Base-by-base conservation (phyloP, 2,329 filamentous ascomycete species). In the Aspergillus ustus region DNA sequence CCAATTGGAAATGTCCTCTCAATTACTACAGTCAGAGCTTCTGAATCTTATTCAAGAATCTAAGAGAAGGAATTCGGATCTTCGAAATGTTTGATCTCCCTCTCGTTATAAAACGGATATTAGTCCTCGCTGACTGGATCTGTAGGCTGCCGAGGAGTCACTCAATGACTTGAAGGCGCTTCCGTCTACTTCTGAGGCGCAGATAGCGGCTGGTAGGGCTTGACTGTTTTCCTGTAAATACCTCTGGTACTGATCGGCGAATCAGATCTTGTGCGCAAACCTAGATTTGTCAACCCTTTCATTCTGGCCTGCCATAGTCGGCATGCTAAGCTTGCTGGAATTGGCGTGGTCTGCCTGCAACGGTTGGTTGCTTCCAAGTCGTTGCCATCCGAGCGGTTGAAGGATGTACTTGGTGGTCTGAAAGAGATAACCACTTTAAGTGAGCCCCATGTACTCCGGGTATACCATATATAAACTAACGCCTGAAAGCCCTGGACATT, bases 41-140 rank as follows among this genome's bases (percentile, higher is more conserved):
- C 87, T 90, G 73, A 96, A 92, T 80, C 87, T 97, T 76, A 90
- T 97, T 71, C 92, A 96, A 78, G 95, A 99, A 82, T 95, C 93
- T 75, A 98, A 96, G 80, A 87, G 94, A 72, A 98, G 96, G 80
- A 90, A 97, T 77, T 87, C 90, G 69, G 95, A 98, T 72, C 84
- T 99, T 57, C 88, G 91, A 81, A 91, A 91, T 84, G 84, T 77
- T 60, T 69, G 66, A 46, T 63, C 46, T 51, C 57, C 29, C 56
- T 59, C 49, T 37, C 44, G 31, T n/a, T 20, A 40, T 43, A 51
- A 22, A 37, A 66, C 65, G 63, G 67, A 68, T 55, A 60, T 48
- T 48, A 54, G 58, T 57, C 48, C 31, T 19, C 59, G 63, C 70
- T 73, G 62, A 75, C 65, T 59, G 57, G 66, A 67, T 60, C 52